These are phyloP conservation scores for Candida gigantensis DNA, from an alignment of 1,139 yeast species.

Conservation along the genomic window DNA sequence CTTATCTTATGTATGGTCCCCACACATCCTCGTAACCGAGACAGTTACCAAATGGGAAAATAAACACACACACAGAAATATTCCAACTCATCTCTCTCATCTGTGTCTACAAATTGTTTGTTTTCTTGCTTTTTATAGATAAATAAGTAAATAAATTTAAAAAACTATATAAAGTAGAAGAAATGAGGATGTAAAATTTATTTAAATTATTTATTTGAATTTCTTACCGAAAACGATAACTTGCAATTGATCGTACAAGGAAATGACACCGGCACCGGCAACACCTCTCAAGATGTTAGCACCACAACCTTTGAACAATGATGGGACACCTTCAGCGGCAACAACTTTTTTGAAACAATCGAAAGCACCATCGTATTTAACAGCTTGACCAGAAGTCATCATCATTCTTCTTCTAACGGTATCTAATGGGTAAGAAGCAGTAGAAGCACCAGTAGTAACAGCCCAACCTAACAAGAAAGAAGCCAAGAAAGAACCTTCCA, in stretches of 20 bases:
- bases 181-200: no score
- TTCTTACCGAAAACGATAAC: constrained; percentile 52
- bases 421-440: constrained; percentile 58
- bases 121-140: no score
- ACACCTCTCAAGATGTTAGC: constrained; percentile 61
- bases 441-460: constrained; percentile 56
- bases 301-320: constrained; percentile 58
- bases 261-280: constrained; percentile 59
- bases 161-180: no score
- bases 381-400: constrained; percentile 60
- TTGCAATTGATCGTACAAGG: constrained; percentile 55
- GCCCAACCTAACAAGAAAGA: constrained; percentile 58
- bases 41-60: no score
- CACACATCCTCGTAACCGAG: no score
- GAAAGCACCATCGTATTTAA: constrained; percentile 53
- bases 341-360: constrained; percentile 51
- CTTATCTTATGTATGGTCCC: no score
- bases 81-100: no score
- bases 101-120: no score
- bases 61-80: no score
- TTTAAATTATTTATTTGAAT: constrained; percentile 28
- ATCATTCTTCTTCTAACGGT: constrained; percentile 59
- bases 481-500: constrained; percentile 56
- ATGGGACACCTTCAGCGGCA: constrained; percentile 53
- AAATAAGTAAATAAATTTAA: no score